Evolutionary conservation across 1,284 basidiomycete species (phyloP).

Genomic region (Irpex lacteus): DNA sequence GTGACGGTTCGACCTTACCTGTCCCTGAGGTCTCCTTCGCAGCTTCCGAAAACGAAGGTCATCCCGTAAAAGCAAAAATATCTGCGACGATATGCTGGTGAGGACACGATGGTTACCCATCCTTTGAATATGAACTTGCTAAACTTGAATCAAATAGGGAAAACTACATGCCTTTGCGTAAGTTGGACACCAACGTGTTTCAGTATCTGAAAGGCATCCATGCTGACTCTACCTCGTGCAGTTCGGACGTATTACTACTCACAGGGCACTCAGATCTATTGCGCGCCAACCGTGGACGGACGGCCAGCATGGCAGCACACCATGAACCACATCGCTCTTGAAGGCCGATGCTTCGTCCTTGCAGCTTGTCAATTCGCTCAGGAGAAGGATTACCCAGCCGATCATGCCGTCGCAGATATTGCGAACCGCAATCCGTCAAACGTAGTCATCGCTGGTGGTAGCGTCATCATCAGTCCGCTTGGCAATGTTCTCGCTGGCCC

Average conservation of each 20-base stretch:
- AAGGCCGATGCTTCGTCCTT: constrained; percentile 76
- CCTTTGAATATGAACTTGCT: not conserved
- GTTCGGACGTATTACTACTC: constrained; percentile 63
- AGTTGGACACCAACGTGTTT: constrained; percentile 15
- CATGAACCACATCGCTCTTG: constrained; percentile 73
- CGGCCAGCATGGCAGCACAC: constrained; percentile 61
- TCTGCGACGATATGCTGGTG: constrained; percentile 70
- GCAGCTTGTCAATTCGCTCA: constrained; percentile 63
- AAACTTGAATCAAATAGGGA: constrained; percentile 43
- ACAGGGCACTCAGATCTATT: constrained; percentile 62
- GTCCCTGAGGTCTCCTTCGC: constrained; percentile 28
- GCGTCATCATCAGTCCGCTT: constrained; percentile 65
- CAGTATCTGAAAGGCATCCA: too few relatives aligned
- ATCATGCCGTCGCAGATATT: constrained; percentile 46
- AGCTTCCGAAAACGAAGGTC: constrained; percentile 16
- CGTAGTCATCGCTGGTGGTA: constrained; percentile 69
- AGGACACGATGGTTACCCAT: constrained; percentile 15
- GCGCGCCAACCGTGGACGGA: constrained; percentile 70
- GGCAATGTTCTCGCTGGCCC: constrained; percentile 71
- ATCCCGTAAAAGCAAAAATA: constrained; percentile 45
- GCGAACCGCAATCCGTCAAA: constrained; percentile 43
- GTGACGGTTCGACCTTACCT: constrained; percentile 35
- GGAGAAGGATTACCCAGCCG: constrained; percentile 58
- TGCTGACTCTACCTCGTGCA: constrained; percentile 19
- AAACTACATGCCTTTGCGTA: constrained; percentile 74